Conservation (phyloP, 2,329 filamentous ascomycete genomes). For the Fusarium luffae region DNA sequence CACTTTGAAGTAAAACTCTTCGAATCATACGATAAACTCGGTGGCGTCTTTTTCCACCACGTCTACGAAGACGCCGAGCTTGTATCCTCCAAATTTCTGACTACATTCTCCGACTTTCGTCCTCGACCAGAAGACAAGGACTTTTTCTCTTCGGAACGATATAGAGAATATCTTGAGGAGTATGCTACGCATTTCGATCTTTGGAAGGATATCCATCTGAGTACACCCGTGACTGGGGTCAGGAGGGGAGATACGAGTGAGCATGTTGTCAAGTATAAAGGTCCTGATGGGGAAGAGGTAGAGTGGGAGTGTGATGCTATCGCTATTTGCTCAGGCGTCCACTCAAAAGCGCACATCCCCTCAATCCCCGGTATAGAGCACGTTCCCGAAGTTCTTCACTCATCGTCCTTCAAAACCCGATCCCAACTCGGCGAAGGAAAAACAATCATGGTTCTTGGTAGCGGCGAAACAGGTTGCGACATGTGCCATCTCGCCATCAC, state of each 20-base stretch:
- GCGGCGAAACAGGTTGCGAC: background rate
- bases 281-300: background rate
- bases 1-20: background rate
- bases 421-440: background rate
- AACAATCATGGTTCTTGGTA: conserved; percentile 2
- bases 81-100: conserved; percentile 1
- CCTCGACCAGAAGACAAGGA: background rate
- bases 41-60: background rate
- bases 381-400: background rate
- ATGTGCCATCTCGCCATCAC: conserved; percentile 11
- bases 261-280: background rate
- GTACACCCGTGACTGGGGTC: background rate
- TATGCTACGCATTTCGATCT: background rate
- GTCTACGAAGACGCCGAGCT: conserved; percentile 1
- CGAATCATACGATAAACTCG: background rate
- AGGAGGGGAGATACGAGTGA: background rate
- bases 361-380: background rate
- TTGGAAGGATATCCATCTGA: background rate
- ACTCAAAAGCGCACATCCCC: conserved; percentile 1
- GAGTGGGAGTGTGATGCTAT: conserved; percentile 9
- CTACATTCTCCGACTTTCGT: conserved; percentile 3
- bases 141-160: background rate
- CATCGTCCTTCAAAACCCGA: background rate
- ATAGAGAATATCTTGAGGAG: background rate
- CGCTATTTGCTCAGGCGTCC: background rate